Evolutionary conservation across 768 basidiomycete species (phyloP), one percentile per base, ranked within the genome.

Genomic region (Boletus rubropictus): DNA sequence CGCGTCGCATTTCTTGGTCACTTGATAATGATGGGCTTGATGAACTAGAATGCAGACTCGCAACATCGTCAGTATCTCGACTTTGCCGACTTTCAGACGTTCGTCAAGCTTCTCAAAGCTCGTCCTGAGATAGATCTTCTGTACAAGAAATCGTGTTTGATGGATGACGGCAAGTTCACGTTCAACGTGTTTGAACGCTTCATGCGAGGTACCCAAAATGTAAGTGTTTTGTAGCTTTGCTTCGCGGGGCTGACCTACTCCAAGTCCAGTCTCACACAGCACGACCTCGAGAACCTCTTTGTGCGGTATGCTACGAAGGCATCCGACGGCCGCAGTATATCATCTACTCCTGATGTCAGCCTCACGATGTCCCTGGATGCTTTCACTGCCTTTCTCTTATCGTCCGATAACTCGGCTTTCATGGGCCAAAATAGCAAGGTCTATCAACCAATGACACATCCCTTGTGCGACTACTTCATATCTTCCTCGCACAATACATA

Each of bases 401-500:
- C 92, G 0, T 60, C 78, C 0, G 86, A 92, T 52, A 97, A 96
- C 56, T 65, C 82, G 0, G 70, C 76, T 11, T 75, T 79, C 54
- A 55, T 72, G 5, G 76, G 79, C 32, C 75, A 80, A 53, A 74
- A 81, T 31, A 64, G 66, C 25, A 68, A 71, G 14, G 68, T 83
- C 5, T 74, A 73, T 64, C 89, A 93, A 41, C 86, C 96, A 56
- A 97, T 98, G 96, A 86, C 85, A 1, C 72, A 78, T 1, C 91
- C 95, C 1, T 72, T 96, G 12, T 79, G 82, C 2, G 88, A 97
- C 48, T 98, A 98, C 62, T 90, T 74, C 59, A 79, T 94, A 59
- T 91, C 88, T 4, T 84, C 88, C 10, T 91, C 88, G 8, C 94
- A 98, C 62, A 97, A 98, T 55, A 93, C 90, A 0, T 93, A 93